Evolutionary conservation across 2,329 filamentous ascomycete species (phyloP).

Genomic region (Claviceps cyperi): DNA sequence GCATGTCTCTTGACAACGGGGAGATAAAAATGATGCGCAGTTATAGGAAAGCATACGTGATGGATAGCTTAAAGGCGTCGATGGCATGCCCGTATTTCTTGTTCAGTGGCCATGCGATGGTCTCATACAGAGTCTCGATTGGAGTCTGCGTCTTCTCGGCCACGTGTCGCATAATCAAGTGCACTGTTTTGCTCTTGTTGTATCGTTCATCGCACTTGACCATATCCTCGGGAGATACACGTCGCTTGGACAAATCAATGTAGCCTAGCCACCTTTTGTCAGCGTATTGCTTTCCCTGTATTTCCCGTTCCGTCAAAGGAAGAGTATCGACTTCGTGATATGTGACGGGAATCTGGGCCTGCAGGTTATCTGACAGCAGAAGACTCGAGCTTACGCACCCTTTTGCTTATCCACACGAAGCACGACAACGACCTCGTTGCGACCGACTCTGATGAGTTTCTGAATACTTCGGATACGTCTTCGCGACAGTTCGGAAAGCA

Average conservation of each 20-base stretch:
- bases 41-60: conserved; percentile 51
- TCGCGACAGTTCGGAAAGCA: conserved; percentile 92
- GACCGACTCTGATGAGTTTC: conserved; percentile 94
- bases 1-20: background rate
- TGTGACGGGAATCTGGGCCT: no score
- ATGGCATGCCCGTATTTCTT: conserved; percentile 94
- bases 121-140: conserved; percentile 90
- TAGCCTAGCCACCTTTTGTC: conserved; percentile 42
- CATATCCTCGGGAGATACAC: conserved; percentile 94
- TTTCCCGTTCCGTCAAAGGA: conserved; percentile 1
- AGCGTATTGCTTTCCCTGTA: conserved; percentile 1
- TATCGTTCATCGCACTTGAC: conserved; percentile 98
- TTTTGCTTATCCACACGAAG: conserved; percentile 99
- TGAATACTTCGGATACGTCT: conserved; percentile 98
- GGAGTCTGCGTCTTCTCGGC: conserved; percentile 90
- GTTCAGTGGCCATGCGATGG: conserved; percentile 93
- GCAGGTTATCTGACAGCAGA: background rate
- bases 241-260: conserved; percentile 96
- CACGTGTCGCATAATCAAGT: conserved; percentile 97
- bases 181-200: conserved; percentile 99
- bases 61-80: conserved; percentile 97
- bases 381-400: conserved; percentile 34
- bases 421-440: conserved; percentile 97
- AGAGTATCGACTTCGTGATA: background rate
- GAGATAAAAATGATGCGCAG: background rate